phyloP scores from a whole-genome alignment of 257 asterid genomes.

The Nicotiana obtusifolia region DNA sequence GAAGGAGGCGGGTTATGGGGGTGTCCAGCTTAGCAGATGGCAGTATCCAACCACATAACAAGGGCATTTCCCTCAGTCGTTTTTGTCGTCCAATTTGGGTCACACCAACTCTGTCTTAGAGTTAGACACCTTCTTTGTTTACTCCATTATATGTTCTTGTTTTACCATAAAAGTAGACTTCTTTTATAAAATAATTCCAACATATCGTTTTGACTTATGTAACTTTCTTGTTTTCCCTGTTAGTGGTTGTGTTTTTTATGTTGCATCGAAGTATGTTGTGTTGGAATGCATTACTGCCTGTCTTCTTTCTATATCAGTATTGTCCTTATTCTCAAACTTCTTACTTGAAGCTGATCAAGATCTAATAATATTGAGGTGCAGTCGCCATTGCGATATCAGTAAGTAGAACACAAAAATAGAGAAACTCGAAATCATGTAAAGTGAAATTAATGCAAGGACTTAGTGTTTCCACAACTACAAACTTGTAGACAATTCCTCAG shows the following conservation, averaged over 20 bases:
- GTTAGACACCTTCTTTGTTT: background rate
- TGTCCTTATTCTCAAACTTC: background rate
- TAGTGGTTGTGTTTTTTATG: no score
- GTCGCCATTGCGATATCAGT: background rate
- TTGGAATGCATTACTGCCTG: background rate
- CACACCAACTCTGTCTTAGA: background rate
- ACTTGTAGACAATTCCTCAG: no score
- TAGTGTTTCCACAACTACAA: no score
- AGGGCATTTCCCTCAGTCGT: background rate
- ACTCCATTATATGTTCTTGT: background rate
- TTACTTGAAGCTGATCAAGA: background rate
- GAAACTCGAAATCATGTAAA: no score
- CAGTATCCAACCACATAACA: background rate
- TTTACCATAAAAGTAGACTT: background rate
- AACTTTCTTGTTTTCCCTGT: background rate
- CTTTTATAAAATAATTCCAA: background rate
- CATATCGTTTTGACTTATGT: background rate
- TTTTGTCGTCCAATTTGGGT: background rate
- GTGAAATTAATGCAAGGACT: no score
- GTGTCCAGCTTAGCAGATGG: constrained; percentile 2
- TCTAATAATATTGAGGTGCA: background rate
- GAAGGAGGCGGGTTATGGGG: constrained; percentile 2
- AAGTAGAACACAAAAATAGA: no score
- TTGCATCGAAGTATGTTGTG: background rate
- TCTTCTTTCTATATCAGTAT: background rate